These are phyloP conservation scores for Botrytis squamosa DNA, from an alignment of 2,329 filamentous ascomycete species.

Conservation along the genomic window DNA sequence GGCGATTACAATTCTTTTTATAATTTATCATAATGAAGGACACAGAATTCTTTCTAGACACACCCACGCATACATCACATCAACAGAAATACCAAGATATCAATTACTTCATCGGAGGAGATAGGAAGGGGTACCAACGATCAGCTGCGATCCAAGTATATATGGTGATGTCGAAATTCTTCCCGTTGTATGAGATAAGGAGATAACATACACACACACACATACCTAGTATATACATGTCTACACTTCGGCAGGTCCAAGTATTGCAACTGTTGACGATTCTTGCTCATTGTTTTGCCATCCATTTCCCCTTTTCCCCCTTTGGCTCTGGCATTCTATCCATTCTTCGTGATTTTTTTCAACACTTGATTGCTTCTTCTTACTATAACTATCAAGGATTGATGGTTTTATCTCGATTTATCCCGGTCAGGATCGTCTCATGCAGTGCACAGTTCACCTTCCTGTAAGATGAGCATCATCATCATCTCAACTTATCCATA, in stretches of 20 bases:
- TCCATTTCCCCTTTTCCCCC: neutral
- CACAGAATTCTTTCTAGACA: neutral
- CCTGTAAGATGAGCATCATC: slow-evolving; percentile 10
- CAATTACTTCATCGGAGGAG: neutral
- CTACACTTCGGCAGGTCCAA: neutral
- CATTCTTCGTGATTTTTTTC: neutral
- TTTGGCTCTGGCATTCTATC: neutral
- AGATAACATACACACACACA: neutral
- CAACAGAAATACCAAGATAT: neutral
- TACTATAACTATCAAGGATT: neutral
- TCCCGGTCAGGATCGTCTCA: neutral
- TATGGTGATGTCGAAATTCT: neutral
- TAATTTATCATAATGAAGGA: neutral
- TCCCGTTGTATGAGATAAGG: neutral
- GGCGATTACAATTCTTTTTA: neutral
- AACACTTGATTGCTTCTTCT: neutral
- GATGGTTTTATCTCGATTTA: neutral
- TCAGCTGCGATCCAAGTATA: neutral
- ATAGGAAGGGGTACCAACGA: neutral
- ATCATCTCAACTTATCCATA: slow-evolving; percentile 10
- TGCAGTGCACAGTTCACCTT: slow-evolving; percentile 18
- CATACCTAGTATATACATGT: neutral
- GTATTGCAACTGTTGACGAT: neutral
- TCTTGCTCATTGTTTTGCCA: neutral
- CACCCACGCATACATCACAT: too few species aligned